Evolutionary conservation across 2,329 filamentous ascomycete species (phyloP).

Genomic region (Cercospora citrullina): DNA sequence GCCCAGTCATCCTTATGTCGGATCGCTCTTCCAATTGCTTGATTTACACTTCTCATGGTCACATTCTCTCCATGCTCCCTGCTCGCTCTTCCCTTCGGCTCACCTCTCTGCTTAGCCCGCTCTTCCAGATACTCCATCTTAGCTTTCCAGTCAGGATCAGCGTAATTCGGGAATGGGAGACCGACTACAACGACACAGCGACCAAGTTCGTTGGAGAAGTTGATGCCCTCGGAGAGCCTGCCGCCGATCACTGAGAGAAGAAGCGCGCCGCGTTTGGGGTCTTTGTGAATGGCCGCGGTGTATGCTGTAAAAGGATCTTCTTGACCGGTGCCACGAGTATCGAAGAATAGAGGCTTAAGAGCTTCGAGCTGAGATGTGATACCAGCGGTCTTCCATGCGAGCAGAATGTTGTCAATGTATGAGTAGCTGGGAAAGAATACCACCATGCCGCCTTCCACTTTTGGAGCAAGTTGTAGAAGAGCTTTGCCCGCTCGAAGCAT

Average conservation of each 20-base stretch:
- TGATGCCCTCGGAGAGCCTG: slow-evolving; percentile 95
- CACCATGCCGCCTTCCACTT: slow-evolving; percentile 85
- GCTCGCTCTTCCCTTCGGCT: slow-evolving; percentile 53
- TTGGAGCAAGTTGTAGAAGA: slow-evolving; percentile 68
- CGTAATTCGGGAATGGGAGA: slow-evolving; percentile 86
- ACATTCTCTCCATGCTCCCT: slow-evolving; percentile 89
- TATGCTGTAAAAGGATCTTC: slow-evolving; percentile 77
- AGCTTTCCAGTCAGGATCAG: slow-evolving; percentile 88
- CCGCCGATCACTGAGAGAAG: slow-evolving; percentile 90
- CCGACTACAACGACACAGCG: slow-evolving; percentile 90
- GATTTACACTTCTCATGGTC: slow-evolving; percentile 96
- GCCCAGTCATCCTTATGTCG: slow-evolving; percentile 87
- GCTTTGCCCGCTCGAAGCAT: slow-evolving; percentile 69
- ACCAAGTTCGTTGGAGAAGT: slow-evolving; percentile 89
- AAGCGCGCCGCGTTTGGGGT: slow-evolving; percentile 64
- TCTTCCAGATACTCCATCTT: slow-evolving; percentile 83
- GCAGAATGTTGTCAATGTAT: slow-evolving; percentile 73
- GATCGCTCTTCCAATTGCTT: slow-evolving; percentile 91
- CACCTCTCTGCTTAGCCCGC: slow-evolving; percentile 45
- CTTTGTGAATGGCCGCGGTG: slow-evolving; percentile 59
- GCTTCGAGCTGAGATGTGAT: slow-evolving; percentile 33
- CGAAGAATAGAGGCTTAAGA: slow-evolving; percentile 53
- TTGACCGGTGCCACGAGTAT: slow-evolving; percentile 55
- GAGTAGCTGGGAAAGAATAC: slow-evolving; percentile 95
- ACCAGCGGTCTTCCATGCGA: slow-evolving; percentile 42